phyloP scores from a whole-genome alignment of 176 grass and related monocot species.

The Eleusine indica region DNA sequence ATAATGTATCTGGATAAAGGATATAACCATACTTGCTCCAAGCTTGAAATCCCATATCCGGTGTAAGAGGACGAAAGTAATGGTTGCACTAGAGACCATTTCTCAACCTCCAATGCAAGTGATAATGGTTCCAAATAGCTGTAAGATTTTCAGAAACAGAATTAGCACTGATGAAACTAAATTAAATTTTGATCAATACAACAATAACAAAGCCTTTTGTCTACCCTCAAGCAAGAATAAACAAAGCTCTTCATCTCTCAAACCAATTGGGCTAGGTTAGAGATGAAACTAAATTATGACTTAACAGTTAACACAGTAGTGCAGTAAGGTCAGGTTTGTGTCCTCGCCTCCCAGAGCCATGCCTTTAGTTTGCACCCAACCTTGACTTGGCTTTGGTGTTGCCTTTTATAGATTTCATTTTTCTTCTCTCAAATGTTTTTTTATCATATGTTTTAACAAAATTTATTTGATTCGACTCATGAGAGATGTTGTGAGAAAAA shows the following conservation, averaged over 20 bases:
- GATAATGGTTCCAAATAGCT: slow-evolving; percentile 96
- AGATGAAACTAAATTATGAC: slow-evolving; percentile 6
- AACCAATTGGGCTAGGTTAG: not conserved
- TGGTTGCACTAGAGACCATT: slow-evolving; percentile 96
- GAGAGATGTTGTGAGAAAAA: not conserved
- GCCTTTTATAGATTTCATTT: not conserved
- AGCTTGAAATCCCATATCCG: slow-evolving; percentile 97
- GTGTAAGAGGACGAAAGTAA: slow-evolving; percentile 97
- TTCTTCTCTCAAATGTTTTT: not conserved
- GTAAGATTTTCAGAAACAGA: slow-evolving; percentile 31
- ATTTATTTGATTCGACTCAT: not conserved
- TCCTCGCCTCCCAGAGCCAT: not conserved
- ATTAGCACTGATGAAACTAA: slow-evolving; percentile 19
- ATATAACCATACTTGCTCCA: slow-evolving; percentile 80
- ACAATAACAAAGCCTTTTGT: not conserved
- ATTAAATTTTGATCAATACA: not conserved
- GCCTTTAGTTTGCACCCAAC: slow-evolving; percentile 5
- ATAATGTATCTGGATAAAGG: slow-evolving; percentile 9
- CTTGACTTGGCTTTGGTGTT: slow-evolving; percentile 1
- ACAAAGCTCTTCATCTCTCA: not conserved
- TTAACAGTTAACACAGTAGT: not conserved
- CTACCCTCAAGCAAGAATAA: not conserved
- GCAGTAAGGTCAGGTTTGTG: not conserved
- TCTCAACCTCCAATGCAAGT: slow-evolving; percentile 80
- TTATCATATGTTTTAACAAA: not conserved